phyloP scores from a whole-genome alignment of 2,329 filamentous ascomycete genomes.

The Huntiella abstrusa region DNA sequence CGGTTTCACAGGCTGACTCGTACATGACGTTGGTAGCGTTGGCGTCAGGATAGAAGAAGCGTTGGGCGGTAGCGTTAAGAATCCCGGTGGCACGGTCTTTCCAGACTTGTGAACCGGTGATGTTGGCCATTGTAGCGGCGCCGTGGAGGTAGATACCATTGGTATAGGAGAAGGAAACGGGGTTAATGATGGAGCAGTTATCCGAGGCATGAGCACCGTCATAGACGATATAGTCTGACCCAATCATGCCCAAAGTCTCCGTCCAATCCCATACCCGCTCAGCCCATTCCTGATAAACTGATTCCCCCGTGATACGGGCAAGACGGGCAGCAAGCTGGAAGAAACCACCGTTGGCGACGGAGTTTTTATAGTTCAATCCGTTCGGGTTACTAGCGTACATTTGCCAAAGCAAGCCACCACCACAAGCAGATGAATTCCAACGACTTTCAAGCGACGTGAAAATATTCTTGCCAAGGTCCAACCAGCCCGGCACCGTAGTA shows the following conservation, averaged over 20 bases:
- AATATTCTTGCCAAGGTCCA: constrained; percentile 48
- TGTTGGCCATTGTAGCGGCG: constrained; percentile 43
- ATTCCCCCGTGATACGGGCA: constrained; percentile 48
- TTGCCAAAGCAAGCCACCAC: constrained; percentile 64
- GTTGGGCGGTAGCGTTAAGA: constrained; percentile 27
- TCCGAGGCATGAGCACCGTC: constrained; percentile 39
- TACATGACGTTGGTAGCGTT: constrained; percentile 42
- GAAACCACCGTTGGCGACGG: constrained; percentile 60
- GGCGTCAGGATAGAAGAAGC: constrained; percentile 34
- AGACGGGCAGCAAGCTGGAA: constrained; percentile 65
- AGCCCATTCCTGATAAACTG: constrained; percentile 49
- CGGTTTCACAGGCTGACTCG: constrained; percentile 46
- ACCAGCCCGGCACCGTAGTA: constrained; percentile 38
- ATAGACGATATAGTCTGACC: constrained; percentile 33
- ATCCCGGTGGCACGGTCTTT: constrained; percentile 31
- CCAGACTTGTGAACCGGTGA: constrained; percentile 36
- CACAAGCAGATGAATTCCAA: constrained; percentile 51
- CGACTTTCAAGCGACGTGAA: constrained; percentile 52
- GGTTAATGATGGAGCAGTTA: constrained; percentile 34
- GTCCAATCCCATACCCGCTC: constrained; percentile 49
- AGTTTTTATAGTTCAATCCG: constrained; percentile 68
- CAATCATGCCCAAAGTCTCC: constrained; percentile 35
- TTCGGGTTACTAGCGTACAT: constrained; percentile 55
- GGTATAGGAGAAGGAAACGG: constrained; percentile 45
- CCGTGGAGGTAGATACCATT: constrained; percentile 48